phyloP scores from a whole-genome alignment of 768 basidiomycete species.

The Rhizopogon sp. region DNA sequence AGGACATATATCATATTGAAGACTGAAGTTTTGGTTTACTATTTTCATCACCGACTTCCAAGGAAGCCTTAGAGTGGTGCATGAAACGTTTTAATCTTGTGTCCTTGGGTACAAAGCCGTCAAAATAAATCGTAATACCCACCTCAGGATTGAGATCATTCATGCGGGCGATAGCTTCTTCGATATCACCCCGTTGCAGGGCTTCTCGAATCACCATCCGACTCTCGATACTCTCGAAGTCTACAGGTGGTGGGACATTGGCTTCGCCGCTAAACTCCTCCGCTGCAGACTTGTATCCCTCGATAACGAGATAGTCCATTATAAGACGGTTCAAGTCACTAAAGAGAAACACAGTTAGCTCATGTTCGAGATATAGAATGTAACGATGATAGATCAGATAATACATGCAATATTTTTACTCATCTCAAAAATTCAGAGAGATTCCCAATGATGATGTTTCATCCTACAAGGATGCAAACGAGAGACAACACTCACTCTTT shows the following conservation, averaged over 20 bases:
- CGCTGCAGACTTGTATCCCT: constrained; percentile 95
- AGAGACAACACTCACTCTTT: constrained; percentile 71
- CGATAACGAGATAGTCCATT: constrained; percentile 97
- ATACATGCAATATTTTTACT: constrained; percentile 77
- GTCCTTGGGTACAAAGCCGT: constrained; percentile 11
- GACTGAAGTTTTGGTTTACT: constrained; percentile 84
- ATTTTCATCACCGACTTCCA: constrained; percentile 79
- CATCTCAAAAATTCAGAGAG: constrained; percentile 87
- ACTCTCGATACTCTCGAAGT: constrained; percentile 90
- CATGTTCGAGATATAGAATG: constrained; percentile 14
- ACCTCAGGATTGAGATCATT: constrained; percentile 98
- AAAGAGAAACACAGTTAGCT: constrained; percentile 20
- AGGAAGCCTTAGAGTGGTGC: constrained; percentile 93
- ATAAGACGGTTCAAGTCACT: constrained; percentile 94
- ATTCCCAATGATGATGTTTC: constrained; percentile 89
- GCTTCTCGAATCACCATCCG: constrained; percentile 94
- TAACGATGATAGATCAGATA: constrained; percentile 59
- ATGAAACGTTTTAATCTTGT: constrained; percentile 92
- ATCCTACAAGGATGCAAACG: constrained; percentile 37
- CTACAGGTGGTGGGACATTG: constrained; percentile 66
- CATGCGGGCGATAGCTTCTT: constrained; percentile 91
- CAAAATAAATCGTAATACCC: constrained; percentile 29
- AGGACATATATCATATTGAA: constrained; percentile 78
- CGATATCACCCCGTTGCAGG: constrained; percentile 89
- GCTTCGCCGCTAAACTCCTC: constrained; percentile 93